phyloP scores from a whole-genome alignment of 1,139 yeast genomes.

The Candida dubliniensis region DNA sequence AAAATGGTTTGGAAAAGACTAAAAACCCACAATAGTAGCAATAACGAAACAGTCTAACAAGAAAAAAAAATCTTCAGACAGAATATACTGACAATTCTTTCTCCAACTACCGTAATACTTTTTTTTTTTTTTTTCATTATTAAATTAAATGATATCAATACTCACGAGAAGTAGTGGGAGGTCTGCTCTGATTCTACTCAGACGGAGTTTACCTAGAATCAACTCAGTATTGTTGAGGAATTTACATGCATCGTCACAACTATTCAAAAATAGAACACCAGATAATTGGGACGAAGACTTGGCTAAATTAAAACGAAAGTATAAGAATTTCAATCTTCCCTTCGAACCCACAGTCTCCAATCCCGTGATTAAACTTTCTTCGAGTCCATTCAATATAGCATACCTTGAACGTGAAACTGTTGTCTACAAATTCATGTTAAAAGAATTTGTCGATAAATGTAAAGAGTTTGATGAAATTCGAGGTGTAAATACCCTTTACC shows the following conservation, averaged over 20 bases:
- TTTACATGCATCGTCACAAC: slow-evolving; percentile 5
- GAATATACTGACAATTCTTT: not conserved
- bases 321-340: not conserved
- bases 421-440: slow-evolving; percentile 11
- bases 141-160: not conserved
- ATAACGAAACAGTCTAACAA: not conserved
- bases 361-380: slow-evolving; percentile 1
- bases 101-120: not conserved
- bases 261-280: not conserved
- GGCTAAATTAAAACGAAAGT: not conserved
- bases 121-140: not conserved
- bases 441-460: slow-evolving; percentile 10
- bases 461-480: slow-evolving; percentile 3
- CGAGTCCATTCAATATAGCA: slow-evolving; percentile 10
- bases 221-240: slow-evolving; percentile 5
- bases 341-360: not conserved
- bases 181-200: slow-evolving; percentile 4
- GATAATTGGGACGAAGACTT: not conserved
- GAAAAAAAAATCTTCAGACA: not conserved
- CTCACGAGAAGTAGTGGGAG: slow-evolving; percentile 3
- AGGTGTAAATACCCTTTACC: not conserved
- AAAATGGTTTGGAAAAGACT: not conserved
- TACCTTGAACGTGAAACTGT: slow-evolving; percentile 9
- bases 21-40: too few species aligned
- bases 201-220: slow-evolving; percentile 5